Evolutionary conservation across 805 yeast species (phyloP).

Genomic region (Wickerhamomyces sydowiorum): DNA sequence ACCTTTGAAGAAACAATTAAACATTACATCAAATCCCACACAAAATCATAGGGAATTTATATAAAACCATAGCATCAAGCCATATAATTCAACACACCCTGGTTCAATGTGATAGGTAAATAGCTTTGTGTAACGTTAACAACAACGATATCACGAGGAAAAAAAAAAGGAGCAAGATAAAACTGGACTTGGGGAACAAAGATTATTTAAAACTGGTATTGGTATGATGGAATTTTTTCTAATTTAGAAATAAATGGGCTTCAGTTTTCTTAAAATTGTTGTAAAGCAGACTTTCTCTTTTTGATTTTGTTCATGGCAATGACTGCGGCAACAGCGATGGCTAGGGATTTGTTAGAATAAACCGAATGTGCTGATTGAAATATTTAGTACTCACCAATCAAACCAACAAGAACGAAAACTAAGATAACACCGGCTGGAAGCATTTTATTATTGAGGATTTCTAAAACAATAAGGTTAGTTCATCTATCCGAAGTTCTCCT

Average conservation of each 20-base stretch:
- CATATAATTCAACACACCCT: too few species aligned
- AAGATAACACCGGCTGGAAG: constrained; percentile 28
- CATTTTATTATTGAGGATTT: constrained; percentile 13
- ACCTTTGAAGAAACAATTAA: too few species aligned
- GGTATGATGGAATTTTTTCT: background rate
- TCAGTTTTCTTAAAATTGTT: constrained; percentile 15
- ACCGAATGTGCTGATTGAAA: background rate
- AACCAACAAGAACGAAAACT: constrained; percentile 23
- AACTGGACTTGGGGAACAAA: too few species aligned
- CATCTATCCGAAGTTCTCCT: too few species aligned
- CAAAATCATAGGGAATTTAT: too few species aligned
- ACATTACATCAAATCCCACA: too few species aligned
- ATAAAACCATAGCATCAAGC: too few species aligned
- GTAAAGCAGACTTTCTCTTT: constrained; percentile 21
- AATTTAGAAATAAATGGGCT: background rate
- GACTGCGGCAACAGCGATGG: constrained; percentile 13
- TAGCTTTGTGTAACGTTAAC: too few species aligned
- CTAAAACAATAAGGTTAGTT: background rate
- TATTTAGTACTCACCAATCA: constrained; percentile 18
- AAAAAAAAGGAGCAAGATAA: too few species aligned
- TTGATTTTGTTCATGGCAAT: constrained; percentile 7
- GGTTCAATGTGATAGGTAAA: too few species aligned
- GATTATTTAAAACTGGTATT: too few species aligned
- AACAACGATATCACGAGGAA: too few species aligned
- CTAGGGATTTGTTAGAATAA: constrained; percentile 1